Evolutionary conservation across 2,329 filamentous ascomycete species (phyloP).

Genomic region (Exophiala sideris): DNA sequence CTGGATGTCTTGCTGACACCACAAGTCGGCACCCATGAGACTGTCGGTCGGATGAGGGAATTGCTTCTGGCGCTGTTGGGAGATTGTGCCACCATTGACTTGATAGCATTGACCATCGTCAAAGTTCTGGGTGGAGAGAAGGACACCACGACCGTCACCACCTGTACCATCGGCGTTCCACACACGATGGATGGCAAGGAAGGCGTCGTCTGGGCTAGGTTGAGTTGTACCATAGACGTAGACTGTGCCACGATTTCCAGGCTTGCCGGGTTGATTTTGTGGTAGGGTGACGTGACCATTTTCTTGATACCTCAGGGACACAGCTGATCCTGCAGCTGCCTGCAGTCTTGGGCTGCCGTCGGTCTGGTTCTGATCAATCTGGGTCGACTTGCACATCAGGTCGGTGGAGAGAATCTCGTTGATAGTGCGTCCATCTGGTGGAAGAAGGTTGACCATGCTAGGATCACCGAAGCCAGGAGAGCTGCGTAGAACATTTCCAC

Average conservation of each 20-base stretch:
- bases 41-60: constrained; percentile 52
- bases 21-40: constrained; percentile 58
- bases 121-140: constrained; percentile 75
- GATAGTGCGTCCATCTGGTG: constrained; percentile 48
- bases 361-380: constrained; percentile 59
- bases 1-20: constrained; percentile 77
- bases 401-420: constrained; percentile 50
- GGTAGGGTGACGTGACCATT: constrained; percentile 71
- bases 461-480: constrained; percentile 56
- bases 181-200: constrained; percentile 62
- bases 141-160: constrained; percentile 71
- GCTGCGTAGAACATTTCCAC: constrained; percentile 63
- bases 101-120: constrained; percentile 93
- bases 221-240: constrained; percentile 69
- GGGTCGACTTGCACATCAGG: constrained; percentile 62
- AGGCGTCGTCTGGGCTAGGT: constrained; percentile 57
- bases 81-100: constrained; percentile 60
- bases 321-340: constrained; percentile 57
- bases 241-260: constrained; percentile 65
- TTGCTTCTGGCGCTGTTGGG: constrained; percentile 55
- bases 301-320: constrained; percentile 68
- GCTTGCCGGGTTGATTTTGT: constrained; percentile 56
- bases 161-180: constrained; percentile 82
- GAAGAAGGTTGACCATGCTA: constrained; percentile 62
- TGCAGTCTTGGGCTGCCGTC: constrained; percentile 61